Evolutionary conservation across 202 grass and related monocot genomes (phyloP).

Genomic region (Brachypodium distachyon): DNA sequence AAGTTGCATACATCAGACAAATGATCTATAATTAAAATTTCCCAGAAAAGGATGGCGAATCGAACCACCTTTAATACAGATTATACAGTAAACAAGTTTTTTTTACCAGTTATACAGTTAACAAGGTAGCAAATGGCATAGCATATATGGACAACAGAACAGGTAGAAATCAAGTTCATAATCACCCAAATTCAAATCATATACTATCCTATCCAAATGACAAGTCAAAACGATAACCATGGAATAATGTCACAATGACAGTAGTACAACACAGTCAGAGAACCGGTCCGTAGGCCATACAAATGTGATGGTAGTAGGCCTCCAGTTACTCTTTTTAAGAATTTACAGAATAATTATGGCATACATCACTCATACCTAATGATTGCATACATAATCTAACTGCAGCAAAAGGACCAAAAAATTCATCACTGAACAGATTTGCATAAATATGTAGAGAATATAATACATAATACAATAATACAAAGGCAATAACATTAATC

Average conservation of each 20-base stretch:
- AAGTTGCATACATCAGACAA: background rate
- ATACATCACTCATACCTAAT: background rate
- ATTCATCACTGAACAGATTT: background rate
- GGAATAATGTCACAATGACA: background rate
- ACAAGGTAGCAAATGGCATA: background rate
- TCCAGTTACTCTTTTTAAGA: background rate
- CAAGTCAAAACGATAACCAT: background rate
- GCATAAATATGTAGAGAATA: too few relatives aligned
- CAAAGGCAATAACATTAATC: background rate
- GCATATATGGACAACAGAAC: background rate
- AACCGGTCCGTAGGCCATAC: too few relatives aligned
- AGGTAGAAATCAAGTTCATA: background rate
- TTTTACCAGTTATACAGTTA: too few relatives aligned
- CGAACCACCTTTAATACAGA: too few relatives aligned
- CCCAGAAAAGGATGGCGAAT: too few relatives aligned
- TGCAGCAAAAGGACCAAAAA: background rate
- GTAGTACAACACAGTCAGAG: background rate
- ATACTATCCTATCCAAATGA: background rate
- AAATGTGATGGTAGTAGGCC: too few relatives aligned
- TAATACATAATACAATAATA: background rate
- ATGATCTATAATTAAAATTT: background rate
- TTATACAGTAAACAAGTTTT: background rate
- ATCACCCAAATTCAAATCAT: background rate
- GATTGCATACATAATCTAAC: background rate
- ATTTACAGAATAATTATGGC: background rate